phyloP scores from a whole-genome alignment of 2,329 filamentous ascomycete genomes.

The Botrytis galanthina region DNA sequence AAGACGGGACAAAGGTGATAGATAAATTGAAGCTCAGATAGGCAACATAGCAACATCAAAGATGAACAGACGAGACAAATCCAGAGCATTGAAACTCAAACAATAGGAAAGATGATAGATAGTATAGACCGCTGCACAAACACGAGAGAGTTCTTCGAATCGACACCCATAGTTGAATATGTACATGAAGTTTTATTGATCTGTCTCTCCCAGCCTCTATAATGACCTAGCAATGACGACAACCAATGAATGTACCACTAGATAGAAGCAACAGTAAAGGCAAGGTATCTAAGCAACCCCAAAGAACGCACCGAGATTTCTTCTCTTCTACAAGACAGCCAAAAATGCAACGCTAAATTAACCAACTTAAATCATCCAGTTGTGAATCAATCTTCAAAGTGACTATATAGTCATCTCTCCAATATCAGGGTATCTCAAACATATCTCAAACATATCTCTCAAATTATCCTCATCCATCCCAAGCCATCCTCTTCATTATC shows the following conservation, averaged over 20 bases:
- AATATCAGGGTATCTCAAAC: constrained; percentile 15
- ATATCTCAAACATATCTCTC: constrained; percentile 3
- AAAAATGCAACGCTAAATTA: not conserved
- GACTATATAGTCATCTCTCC: not conserved
- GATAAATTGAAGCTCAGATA: too few relatives aligned
- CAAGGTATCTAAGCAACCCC: not conserved
- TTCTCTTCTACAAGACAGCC: not conserved
- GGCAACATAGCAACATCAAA: not conserved
- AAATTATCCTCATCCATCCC: too few relatives aligned
- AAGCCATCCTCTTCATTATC: not conserved
- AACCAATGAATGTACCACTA: not conserved
- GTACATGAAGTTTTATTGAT: not conserved
- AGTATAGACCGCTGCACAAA: not conserved
- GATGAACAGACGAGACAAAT: not conserved
- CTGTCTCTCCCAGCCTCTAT: not conserved
- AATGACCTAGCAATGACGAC: not conserved
- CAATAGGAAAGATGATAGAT: not conserved
- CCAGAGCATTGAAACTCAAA: not conserved
- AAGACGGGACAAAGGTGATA: not conserved
- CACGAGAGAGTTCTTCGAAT: not conserved
- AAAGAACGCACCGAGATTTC: not conserved
- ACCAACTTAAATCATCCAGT: not conserved
- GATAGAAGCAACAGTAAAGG: not conserved
- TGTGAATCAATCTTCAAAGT: not conserved
- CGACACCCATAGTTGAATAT: not conserved